phyloP scores from a whole-genome alignment of 2,329 filamentous ascomycete species.

The Aspergillus pseudoviridinutans region DNA sequence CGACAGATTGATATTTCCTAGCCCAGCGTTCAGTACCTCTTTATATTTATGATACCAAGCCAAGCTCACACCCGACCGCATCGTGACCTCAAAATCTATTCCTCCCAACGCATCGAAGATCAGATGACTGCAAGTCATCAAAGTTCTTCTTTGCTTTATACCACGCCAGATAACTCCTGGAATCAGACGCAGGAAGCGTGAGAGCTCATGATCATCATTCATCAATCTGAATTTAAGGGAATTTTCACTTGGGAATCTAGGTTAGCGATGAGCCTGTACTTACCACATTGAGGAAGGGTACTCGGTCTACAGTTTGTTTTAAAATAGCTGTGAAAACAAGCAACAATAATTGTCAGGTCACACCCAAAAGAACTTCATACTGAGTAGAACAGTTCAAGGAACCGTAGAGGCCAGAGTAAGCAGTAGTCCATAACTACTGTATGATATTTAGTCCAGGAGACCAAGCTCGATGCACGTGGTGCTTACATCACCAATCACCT shows the following conservation, averaged over 20 bases:
- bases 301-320: neutral
- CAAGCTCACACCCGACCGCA: neutral
- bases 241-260: no score
- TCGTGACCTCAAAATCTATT: neutral
- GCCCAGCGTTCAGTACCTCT: no score
- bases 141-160: no score
- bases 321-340: neutral
- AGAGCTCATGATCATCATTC: no score
- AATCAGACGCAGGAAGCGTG: no score
- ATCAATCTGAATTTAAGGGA: no score
- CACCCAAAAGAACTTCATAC: neutral
- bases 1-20: slow-evolving; percentile 17
- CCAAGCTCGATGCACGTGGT: neutral
- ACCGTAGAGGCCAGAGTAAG: no score
- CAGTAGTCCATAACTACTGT: no score
- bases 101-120: neutral
- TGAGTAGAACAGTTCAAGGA: neutral
- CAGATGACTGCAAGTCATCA: neutral
- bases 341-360: neutral
- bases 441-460: neutral
- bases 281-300: neutral
- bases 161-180: no score
- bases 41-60: neutral
- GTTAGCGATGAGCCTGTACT: no score
- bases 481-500: slow-evolving; percentile 11